A percentile compares a stretch with the other conserved stretches of the same genome.
These are phyloP conservation scores for Fusarium sp. DNA, from an alignment of 2,329 filamentous ascomycete species.

Conservation along the genomic window DNA sequence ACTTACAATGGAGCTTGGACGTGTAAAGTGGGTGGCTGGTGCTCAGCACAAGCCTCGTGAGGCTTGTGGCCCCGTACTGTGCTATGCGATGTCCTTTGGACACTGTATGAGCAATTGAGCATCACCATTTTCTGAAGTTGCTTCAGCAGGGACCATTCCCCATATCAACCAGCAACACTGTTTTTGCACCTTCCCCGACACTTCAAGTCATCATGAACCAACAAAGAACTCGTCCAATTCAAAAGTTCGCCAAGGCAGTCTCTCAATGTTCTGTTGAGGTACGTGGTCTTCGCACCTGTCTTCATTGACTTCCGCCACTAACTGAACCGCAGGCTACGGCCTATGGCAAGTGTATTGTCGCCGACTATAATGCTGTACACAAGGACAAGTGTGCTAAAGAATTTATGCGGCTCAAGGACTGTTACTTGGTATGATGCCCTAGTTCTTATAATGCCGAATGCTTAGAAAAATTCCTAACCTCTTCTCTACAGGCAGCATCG, in stretches of 20 bases:
- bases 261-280: slow-evolving; percentile 71
- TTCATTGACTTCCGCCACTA: slow-evolving; percentile 1
- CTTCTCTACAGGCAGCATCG: slow-evolving; percentile 46
- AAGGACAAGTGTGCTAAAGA: slow-evolving; percentile 92
- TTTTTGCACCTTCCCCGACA: slow-evolving; percentile 2
- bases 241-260: slow-evolving; percentile 68
- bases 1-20: slow-evolving; percentile 23
- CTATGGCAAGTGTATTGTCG: slow-evolving; percentile 93
- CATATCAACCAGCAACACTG: background rate
- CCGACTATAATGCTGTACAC: slow-evolving; percentile 89
- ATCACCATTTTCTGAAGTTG: slow-evolving; percentile 11
- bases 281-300: slow-evolving; percentile 25
- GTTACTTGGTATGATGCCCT: slow-evolving; percentile 77
- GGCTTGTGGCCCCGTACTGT: slow-evolving; percentile 20
- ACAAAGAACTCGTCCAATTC: slow-evolving; percentile 62
- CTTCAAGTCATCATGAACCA: slow-evolving; percentile 43
- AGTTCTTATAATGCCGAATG: background rate
- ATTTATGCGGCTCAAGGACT: slow-evolving; percentile 88
- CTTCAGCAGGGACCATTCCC: background rate
- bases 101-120: slow-evolving; percentile 21
- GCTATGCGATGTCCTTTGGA: background rate
- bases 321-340: slow-evolving; percentile 73
- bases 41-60: slow-evolving; percentile 16
- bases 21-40: slow-evolving; percentile 52
- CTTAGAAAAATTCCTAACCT: slow-evolving; percentile 7